phyloP scores from a whole-genome alignment of 1,139 yeast genomes.

The Scheffersomyces quercinus region DNA sequence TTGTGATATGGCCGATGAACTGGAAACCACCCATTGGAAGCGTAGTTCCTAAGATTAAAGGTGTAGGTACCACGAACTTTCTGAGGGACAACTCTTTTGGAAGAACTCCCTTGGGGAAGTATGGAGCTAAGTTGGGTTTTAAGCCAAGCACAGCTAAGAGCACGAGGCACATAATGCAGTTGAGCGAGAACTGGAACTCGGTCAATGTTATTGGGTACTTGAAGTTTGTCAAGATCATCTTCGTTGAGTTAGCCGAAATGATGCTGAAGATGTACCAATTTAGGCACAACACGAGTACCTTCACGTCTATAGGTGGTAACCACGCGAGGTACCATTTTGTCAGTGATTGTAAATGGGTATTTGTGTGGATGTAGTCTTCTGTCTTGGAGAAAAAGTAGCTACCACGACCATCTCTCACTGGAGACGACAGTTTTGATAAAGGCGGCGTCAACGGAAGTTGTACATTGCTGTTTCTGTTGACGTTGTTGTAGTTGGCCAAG shows the following conservation, averaged over 20 bases:
- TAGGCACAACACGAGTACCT: constrained; percentile 50
- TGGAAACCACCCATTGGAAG: constrained; percentile 94
- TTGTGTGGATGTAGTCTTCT: not conserved
- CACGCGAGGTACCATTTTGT: constrained; percentile 2
- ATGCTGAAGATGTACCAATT: constrained; percentile 85
- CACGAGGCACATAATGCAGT: constrained; percentile 51
- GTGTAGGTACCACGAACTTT: constrained; percentile 51
- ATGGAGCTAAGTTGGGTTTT: constrained; percentile 4
- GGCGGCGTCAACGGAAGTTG: constrained; percentile 40
- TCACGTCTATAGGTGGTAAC: constrained; percentile 32
- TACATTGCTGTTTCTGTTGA: constrained; percentile 6
- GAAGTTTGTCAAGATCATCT: constrained; percentile 66
- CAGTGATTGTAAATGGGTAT: not conserved
- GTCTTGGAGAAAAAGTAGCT: not conserved
- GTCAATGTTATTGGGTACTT: constrained; percentile 83
- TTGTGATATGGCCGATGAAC: constrained; percentile 83
- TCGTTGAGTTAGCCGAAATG: constrained; percentile 77
- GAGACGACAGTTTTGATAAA: constrained; percentile 34
- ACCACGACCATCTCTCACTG: constrained; percentile 20
- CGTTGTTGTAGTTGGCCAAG: constrained; percentile 11
- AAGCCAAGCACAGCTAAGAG: constrained; percentile 8
- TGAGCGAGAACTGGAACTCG: constrained; percentile 77
- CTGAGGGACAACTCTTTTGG: constrained; percentile 35
- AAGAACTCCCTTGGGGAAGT: constrained; percentile 60
- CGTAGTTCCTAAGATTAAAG: constrained; percentile 61